Evolutionary conservation across 108 stramenopile genomes (phyloP).

Genomic region (Skeletonema menzelii): DNA sequence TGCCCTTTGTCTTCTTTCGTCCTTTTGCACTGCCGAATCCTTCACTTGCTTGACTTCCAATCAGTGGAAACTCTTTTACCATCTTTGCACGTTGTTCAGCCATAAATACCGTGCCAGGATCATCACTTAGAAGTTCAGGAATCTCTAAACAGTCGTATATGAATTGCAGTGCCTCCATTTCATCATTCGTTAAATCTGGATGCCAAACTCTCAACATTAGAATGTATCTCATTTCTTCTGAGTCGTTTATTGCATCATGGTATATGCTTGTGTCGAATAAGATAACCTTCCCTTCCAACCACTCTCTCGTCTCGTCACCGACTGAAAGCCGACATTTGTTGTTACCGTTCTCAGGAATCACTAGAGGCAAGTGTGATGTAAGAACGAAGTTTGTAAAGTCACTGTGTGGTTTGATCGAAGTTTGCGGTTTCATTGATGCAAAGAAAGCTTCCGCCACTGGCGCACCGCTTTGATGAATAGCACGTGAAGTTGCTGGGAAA

Average conservation of each 20-base stretch:
- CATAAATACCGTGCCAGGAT: slow-evolving; percentile 45
- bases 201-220: slow-evolving; percentile 93
- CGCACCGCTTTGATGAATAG: slow-evolving; percentile 65
- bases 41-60: slow-evolving; percentile 1
- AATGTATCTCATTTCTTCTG: slow-evolving; percentile 81
- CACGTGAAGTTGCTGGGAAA: slow-evolving; percentile 80
- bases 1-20: slow-evolving; percentile 15
- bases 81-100: slow-evolving; percentile 56
- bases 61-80: slow-evolving; percentile 57
- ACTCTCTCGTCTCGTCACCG: slow-evolving; percentile 77
- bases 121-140: slow-evolving; percentile 61
- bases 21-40: slow-evolving; percentile 25
- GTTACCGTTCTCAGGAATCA: slow-evolving; percentile 78
- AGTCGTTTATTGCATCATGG: slow-evolving; percentile 90
- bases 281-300: slow-evolving; percentile 80
- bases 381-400: slow-evolving; percentile 92
- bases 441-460: slow-evolving; percentile 92
- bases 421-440: slow-evolving; percentile 76
- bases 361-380: slow-evolving; percentile 86
- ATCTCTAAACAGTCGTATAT: slow-evolving; percentile 84
- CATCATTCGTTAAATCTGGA: slow-evolving; percentile 82
- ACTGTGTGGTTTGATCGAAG: slow-evolving; percentile 62
- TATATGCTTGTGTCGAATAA: slow-evolving; percentile 89
- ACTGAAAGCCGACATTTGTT: slow-evolving; percentile 81
- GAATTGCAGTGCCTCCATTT: slow-evolving; percentile 86